Conservation (phyloP, 2,329 filamentous ascomycete genomes). For the Aspergillus vadensis region DNA sequence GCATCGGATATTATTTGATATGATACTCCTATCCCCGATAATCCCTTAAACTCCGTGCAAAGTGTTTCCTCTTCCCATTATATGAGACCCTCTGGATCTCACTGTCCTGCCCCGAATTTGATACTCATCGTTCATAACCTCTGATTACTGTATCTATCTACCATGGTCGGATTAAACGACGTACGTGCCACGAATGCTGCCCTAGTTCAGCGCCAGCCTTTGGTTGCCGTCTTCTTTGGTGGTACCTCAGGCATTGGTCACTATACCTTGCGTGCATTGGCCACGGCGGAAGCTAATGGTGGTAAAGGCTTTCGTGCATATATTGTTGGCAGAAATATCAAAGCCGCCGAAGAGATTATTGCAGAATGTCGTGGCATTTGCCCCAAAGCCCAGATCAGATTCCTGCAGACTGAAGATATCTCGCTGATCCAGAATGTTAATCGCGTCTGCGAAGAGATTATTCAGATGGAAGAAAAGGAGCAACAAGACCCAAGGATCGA, state of each 20-base stretch:
- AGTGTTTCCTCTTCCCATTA: not conserved
- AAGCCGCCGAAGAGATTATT: constrained; percentile 9
- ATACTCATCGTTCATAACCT: not conserved
- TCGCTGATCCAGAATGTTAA: not conserved
- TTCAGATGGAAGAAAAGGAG: not conserved
- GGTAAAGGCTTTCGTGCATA: constrained; percentile 10
- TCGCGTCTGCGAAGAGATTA: not conserved
- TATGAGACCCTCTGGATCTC: not conserved
- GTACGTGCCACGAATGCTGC: constrained; percentile 1
- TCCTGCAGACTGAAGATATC: not conserved
- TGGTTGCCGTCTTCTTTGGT: constrained; percentile 12
- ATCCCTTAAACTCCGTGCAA: not conserved
- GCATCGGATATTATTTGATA: not conserved
- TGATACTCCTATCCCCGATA: not conserved
- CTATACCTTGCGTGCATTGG: constrained; percentile 10
- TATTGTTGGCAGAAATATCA: constrained; percentile 6
- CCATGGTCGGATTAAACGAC: constrained; percentile 1
- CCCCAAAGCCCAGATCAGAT: not conserved
- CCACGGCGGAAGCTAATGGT: not conserved
- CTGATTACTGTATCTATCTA: not conserved
- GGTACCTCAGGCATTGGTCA: constrained; percentile 12
- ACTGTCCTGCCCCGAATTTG: not conserved
- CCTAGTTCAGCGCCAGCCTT: constrained; percentile 3
- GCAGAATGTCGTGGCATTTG: constrained; percentile 5
- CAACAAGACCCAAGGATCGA: constrained; percentile 1